Evolutionary conservation across 1,284 basidiomycete genomes (phyloP).

Genomic region (Meira nashicola): DNA sequence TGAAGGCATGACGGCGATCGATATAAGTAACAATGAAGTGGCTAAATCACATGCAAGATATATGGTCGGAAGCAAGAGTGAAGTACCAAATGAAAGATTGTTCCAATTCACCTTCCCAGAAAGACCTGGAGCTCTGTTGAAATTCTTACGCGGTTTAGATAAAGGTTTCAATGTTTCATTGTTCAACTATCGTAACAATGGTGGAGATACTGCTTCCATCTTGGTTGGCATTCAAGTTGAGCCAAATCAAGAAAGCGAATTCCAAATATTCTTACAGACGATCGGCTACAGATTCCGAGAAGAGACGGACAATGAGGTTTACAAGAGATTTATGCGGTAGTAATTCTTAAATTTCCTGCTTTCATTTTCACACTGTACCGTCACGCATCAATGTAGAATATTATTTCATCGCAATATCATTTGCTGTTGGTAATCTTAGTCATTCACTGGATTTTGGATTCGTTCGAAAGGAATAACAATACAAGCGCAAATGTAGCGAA

Average conservation of each 20-base stretch:
- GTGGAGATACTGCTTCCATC: slow-evolving; percentile 57
- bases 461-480: slow-evolving; percentile 19
- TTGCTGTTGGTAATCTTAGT: slow-evolving; percentile 41
- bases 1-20: slow-evolving; percentile 71
- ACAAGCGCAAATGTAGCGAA: background rate
- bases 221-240: slow-evolving; percentile 85
- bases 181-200: slow-evolving; percentile 97
- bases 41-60: slow-evolving; percentile 92
- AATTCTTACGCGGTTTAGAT: slow-evolving; percentile 68
- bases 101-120: slow-evolving; percentile 98
- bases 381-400: too few relatives aligned
- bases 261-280: slow-evolving; percentile 69
- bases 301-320: slow-evolving; percentile 85
- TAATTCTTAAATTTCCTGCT: too few relatives aligned
- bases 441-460: slow-evolving; percentile 46
- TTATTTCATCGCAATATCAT: too few relatives aligned
- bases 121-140: slow-evolving; percentile 80
- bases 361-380: too few relatives aligned
- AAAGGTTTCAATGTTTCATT: slow-evolving; percentile 89
- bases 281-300: slow-evolving; percentile 83
- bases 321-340: slow-evolving; percentile 48
- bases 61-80: slow-evolving; percentile 67
- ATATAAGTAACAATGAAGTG: slow-evolving; percentile 91
- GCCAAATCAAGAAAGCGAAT: slow-evolving; percentile 61
- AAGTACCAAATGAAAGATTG: slow-evolving; percentile 77